phyloP scores from a whole-genome alignment of 139 green algal species.

The Zygnema cylindricum region DNA sequence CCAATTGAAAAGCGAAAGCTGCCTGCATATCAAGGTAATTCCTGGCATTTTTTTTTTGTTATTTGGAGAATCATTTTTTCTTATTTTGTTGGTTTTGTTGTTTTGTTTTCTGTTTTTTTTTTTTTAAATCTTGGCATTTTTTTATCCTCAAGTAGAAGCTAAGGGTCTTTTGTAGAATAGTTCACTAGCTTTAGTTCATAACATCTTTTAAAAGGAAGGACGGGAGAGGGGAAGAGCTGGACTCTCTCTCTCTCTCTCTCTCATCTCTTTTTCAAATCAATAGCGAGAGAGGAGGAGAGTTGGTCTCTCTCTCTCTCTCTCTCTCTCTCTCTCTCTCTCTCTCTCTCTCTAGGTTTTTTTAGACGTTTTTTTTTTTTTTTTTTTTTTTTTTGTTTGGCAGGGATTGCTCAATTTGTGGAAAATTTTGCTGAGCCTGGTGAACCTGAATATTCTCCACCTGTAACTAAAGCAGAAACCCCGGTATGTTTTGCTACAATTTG shows the following conservation, averaged over 20 bases:
- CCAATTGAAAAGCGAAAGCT: conserved; percentile 47
- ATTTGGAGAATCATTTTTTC: too few species aligned
- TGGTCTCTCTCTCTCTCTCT: background rate
- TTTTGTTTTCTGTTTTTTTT: too few species aligned
- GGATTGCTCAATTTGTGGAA: conserved; percentile 56
- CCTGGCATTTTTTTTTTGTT: too few species aligned
- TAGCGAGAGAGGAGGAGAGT: too few species aligned
- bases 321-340: background rate
- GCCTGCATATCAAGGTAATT: conserved; percentile 9
- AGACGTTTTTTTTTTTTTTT: background rate
- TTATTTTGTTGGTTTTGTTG: too few species aligned
- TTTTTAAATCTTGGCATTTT: too few species aligned
- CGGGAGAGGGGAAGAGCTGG: too few species aligned
- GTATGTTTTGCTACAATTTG: background rate
- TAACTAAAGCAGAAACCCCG: conserved; percentile 57
- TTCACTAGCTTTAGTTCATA: background rate
- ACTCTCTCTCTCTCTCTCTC: too few species aligned
- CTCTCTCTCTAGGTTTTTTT: too few species aligned
- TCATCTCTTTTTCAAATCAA: too few species aligned
- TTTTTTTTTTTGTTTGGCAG: conserved; percentile 27
- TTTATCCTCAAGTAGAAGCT: background rate
- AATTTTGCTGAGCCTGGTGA: conserved; percentile 52
- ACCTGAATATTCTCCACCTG: conserved; percentile 52
- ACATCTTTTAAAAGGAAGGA: background rate
- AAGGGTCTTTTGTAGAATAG: conserved; percentile 9